Evolutionary conservation across 768 basidiomycete species (phyloP).

Genomic region (Mycena leptocephala): DNA sequence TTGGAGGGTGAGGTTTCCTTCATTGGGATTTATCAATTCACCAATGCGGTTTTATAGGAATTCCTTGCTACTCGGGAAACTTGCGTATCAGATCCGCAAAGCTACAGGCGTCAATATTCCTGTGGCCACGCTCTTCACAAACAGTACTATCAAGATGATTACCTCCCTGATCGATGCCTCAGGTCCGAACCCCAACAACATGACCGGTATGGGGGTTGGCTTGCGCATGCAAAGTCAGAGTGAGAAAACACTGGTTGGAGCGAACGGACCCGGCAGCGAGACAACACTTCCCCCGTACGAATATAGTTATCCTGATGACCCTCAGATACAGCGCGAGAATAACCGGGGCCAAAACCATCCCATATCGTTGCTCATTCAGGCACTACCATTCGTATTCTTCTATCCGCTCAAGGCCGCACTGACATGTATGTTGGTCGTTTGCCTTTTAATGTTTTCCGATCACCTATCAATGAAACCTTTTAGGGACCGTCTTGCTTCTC

Average conservation of each 20-base stretch:
- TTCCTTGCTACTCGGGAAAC: conserved; percentile 61
- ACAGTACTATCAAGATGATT: conserved; percentile 59
- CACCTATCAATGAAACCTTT: not conserved
- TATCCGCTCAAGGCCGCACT: conserved; percentile 62
- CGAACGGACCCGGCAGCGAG: too few species aligned
- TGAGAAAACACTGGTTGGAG: too few species aligned
- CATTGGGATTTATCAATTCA: not conserved
- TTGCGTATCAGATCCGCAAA: conserved; percentile 59
- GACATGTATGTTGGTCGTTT: conserved; percentile 54
- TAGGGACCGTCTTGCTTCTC: conserved; percentile 60
- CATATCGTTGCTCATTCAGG: conserved; percentile 57
- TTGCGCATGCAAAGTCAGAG: too few species aligned
- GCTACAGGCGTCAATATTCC: conserved; percentile 53
- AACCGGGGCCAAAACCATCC: conserved; percentile 57
- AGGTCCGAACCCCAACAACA: not conserved
- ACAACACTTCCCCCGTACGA: too few species aligned
- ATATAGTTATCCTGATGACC: too few species aligned
- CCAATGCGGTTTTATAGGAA: conserved; percentile 37
- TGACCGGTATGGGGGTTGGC: too few species aligned
- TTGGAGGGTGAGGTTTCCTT: conserved; percentile 46
- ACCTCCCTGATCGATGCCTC: conserved; percentile 52
- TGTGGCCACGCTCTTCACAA: conserved; percentile 59
- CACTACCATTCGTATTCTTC: conserved; percentile 60
- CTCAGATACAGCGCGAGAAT: too few species aligned
- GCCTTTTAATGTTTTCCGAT: not conserved